Evolutionary conservation across 345 rosid species (phyloP), one percentile per base, ranked within the genome.

Genomic region (Lepidium africanum): DNA sequence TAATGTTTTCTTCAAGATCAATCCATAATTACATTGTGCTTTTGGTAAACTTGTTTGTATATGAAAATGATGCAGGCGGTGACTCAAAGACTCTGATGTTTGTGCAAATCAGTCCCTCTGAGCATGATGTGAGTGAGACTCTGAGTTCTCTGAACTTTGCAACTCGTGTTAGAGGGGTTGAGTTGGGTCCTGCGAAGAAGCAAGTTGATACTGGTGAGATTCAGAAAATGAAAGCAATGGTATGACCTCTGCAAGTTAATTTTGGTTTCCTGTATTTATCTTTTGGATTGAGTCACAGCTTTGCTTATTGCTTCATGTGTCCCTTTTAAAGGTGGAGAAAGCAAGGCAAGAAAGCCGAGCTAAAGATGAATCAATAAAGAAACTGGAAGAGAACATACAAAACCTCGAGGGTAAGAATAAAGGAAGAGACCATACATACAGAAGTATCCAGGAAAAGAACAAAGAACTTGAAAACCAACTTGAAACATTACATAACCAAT

Each of bases 31-130:
- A 40, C 40, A 70, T 2, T 51, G 41, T 77, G 56, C 38, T 16
- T 12, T 32, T 70, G 9, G 43, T 73, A 19, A 54, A 62, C 25
- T 64, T 41, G 11, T 48, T 52, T 54, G 36, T 35, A 16, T 46
- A 46, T 69, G 54, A 9, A 39, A 62, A 65, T 65, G 21, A 43
- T 73, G 64, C 84, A 92, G 98, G 98, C 51, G 98, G 98, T 57
- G 92, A 89, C 79, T 87, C 98, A 54, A 92, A 92, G 70, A 92
- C 98, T 10, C 64, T 86, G 73, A 89, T 92, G 98, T 86, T 89
- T 77, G 95, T 92, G 69, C 98, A 92, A 82, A 92, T 92, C 49
- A 89, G 96, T 78, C 98, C 98, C 48, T 86, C 96, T 43, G 98
- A 89, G 47, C 80, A 80, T 66, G 98, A 92, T 77, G 55, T 81